Conservation (phyloP, 2,329 filamentous ascomycete genomes). For the Fusarium virguliforme region DNA sequence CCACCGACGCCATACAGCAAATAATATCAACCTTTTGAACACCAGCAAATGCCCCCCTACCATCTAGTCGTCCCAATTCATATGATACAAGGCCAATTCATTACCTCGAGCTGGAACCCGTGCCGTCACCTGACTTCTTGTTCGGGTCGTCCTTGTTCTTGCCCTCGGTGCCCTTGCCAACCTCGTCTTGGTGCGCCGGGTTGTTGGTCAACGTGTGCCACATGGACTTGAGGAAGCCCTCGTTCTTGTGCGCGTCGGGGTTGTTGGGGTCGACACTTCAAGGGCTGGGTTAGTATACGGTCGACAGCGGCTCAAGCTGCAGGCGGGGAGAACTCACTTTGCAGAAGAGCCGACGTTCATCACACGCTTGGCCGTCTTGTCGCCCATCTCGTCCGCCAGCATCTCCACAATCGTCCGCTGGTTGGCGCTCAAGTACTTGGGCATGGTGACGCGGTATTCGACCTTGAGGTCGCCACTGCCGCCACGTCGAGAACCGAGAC, state of each 20-base stretch:
- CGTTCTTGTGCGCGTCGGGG: constrained; percentile 77
- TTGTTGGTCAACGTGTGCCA: constrained; percentile 95
- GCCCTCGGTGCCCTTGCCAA: constrained; percentile 44
- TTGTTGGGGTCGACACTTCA: constrained; percentile 48
- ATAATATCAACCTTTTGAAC: constrained; percentile 57
- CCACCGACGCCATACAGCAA: constrained; percentile 52
- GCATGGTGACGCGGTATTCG: constrained; percentile 96
- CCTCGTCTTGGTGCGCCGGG: constrained; percentile 64
- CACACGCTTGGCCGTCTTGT: constrained; percentile 90
- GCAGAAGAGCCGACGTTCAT: constrained; percentile 79
- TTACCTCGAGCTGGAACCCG: constrained; percentile 55
- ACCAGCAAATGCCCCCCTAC: constrained; percentile 56
- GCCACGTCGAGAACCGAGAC: constrained; percentile 77
- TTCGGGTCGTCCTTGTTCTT: constrained; percentile 43
- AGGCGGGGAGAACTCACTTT: constrained; percentile 49
- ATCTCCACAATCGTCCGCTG: constrained; percentile 95
- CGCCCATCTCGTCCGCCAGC: constrained; percentile 95
- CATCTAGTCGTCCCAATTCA: constrained; percentile 39
- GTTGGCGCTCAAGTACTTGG: constrained; percentile 92
- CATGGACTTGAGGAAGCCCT: constrained; percentile 92
- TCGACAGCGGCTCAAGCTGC: background rate
- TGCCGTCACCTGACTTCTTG: constrained; percentile 50
- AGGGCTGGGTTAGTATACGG: constrained; percentile 22
- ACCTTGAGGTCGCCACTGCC: constrained; percentile 88
- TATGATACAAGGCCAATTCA: constrained; percentile 44